These are phyloP conservation scores for Solanum neorickii DNA, from an alignment of 257 asterid species.

Conservation along the genomic window DNA sequence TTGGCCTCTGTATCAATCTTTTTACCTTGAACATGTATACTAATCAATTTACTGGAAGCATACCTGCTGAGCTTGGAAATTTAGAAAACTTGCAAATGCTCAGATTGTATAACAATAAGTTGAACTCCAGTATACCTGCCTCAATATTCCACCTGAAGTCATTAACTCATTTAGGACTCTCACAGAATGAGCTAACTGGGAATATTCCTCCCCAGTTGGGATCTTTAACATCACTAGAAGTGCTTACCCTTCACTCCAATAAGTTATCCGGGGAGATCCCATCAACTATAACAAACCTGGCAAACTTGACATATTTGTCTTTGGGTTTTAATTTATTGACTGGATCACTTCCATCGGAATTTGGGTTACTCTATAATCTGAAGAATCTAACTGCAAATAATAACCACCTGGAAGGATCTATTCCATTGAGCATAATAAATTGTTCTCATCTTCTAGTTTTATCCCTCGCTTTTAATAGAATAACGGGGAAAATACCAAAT, in stretches of 20 bases:
- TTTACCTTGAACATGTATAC: conserved; percentile 23
- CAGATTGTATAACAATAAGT: conserved; percentile 33
- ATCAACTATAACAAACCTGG: conserved; percentile 33
- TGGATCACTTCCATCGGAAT: conserved; percentile 47
- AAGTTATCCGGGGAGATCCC: conserved; percentile 60
- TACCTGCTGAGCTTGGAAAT: conserved; percentile 56
- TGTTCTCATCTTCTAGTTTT: conserved; percentile 44
- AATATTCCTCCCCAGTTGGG: conserved; percentile 34
- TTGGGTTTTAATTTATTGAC: conserved; percentile 45
- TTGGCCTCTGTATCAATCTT: conserved; percentile 39
- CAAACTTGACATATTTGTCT: conserved; percentile 53
- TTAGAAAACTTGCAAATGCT: conserved; percentile 29
- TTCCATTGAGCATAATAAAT: conserved; percentile 49
- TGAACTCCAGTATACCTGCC: conserved; percentile 56
- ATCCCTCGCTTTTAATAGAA: conserved; percentile 17
- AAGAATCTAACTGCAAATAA: conserved; percentile 37
- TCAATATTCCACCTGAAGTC: conserved; percentile 37
- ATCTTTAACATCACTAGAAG: conserved; percentile 38
- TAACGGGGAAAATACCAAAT: conserved; percentile 41
- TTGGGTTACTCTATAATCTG: conserved; percentile 49
- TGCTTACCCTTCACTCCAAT: conserved; percentile 65
- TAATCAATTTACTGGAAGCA: conserved; percentile 45
- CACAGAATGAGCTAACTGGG: conserved; percentile 46
- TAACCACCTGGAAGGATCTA: conserved; percentile 43
- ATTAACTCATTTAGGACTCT: conserved; percentile 42